These are phyloP conservation scores for Backusella liffmaniae DNA, from an alignment of 192 early-diverging fungal genomes.

Conservation along the genomic window DNA sequence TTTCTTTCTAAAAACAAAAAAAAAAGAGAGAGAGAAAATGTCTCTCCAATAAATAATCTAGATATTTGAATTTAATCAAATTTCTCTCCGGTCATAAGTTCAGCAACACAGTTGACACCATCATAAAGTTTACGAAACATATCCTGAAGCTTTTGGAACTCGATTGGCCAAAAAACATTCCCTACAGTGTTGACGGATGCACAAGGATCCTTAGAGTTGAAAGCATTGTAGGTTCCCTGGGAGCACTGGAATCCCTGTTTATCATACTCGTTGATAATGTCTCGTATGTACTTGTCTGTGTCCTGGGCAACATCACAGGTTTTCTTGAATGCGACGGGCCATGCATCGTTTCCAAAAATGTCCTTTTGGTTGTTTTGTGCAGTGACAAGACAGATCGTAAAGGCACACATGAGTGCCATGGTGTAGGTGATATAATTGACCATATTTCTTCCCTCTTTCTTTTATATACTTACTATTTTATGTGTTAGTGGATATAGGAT, in stretches of 20 bases:
- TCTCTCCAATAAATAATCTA: not conserved
- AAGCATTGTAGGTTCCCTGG: not conserved
- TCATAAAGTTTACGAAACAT: not conserved
- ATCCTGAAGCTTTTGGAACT: not conserved
- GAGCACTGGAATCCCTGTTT: not conserved
- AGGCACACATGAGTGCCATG: not conserved
- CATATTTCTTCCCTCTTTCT: not conserved
- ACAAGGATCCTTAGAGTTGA: not conserved
- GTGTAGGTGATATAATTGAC: not conserved
- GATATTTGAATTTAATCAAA: not conserved
- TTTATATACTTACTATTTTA: not conserved
- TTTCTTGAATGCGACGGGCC: not conserved
- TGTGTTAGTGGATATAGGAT: not conserved
- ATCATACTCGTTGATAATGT: not conserved
- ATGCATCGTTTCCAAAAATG: not conserved
- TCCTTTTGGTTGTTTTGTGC: not conserved
- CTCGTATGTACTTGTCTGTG: not conserved
- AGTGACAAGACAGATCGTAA: not conserved
- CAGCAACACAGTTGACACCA: not conserved
- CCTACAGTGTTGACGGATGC: not conserved
- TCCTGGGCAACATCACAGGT: not conserved
- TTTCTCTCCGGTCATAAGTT: not conserved
- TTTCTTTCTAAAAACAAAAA: not conserved
- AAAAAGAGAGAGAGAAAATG: not conserved
- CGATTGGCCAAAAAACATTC: not conserved